Conservation (phyloP, 164 flowering plant species). For the Dillenia turbinata region DNA sequence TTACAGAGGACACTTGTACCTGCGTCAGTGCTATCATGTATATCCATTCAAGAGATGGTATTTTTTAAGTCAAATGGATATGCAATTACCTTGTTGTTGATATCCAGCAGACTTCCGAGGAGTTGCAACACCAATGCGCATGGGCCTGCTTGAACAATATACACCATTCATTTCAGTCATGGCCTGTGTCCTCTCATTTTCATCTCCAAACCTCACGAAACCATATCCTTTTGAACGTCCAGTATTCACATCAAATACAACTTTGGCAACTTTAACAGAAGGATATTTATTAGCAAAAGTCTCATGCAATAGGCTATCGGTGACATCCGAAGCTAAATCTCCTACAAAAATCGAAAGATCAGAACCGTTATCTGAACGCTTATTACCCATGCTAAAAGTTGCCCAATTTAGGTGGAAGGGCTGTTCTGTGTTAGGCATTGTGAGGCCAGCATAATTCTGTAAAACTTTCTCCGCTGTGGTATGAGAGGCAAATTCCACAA, state of each 20-base stretch:
- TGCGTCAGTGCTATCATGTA: no score
- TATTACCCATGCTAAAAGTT: constrained; percentile 81
- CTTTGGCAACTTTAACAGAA: constrained; percentile 95
- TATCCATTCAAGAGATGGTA: no score
- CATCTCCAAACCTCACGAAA: constrained; percentile 97
- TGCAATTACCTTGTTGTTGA: constrained; percentile 40
- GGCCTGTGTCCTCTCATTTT: constrained; percentile 72
- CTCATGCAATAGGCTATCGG: constrained; percentile 78
- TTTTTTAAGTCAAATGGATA: no score
- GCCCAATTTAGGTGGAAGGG: constrained; percentile 95
- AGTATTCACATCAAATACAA: constrained; percentile 89
- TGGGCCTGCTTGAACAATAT: constrained; percentile 85
- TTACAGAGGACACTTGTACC: no score
- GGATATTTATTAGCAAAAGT: constrained; percentile 75
- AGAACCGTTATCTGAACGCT: constrained; percentile 71
- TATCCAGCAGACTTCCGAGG: constrained; percentile 83
- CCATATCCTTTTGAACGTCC: constrained; percentile 98
- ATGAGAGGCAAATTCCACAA: constrained; percentile 81
- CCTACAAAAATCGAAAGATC: constrained; percentile 97
- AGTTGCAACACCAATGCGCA: constrained; percentile 95
- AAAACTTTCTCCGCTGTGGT: constrained; percentile 84
- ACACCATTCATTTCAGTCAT: constrained; percentile 94
- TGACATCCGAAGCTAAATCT: constrained; percentile 92
- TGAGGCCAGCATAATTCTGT: constrained; percentile 47
- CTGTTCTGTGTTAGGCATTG: constrained; percentile 86